A percentile compares a stretch with the other conserved stretches of the same genome.
Evolutionary conservation across 192 early-diverging fungal species (phyloP).

Genomic region (Coemansia sp.): DNA sequence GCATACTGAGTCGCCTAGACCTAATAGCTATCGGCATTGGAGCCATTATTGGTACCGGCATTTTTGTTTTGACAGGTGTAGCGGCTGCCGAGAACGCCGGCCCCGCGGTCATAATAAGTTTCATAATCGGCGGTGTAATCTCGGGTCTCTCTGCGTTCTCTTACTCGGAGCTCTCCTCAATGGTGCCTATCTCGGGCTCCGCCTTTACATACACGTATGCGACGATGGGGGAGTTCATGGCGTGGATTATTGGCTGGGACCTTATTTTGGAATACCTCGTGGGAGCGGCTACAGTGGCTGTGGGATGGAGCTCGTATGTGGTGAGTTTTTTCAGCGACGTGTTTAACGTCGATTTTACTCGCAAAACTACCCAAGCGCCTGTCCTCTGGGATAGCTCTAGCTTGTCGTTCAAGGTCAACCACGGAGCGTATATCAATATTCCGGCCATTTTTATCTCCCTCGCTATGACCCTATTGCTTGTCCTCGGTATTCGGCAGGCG

Average conservation of each 20-base stretch:
- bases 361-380: constrained; percentile 68
- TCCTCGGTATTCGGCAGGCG: constrained; percentile 73
- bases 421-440: constrained; percentile 67
- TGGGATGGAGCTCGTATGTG: constrained; percentile 84
- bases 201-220: constrained; percentile 88
- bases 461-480: constrained; percentile 65
- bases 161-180: constrained; percentile 85
- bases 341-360: constrained; percentile 56
- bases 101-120: constrained; percentile 80
- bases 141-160: constrained; percentile 76
- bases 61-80: constrained; percentile 73
- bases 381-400: constrained; percentile 64
- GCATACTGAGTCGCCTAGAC: constrained; percentile 61
- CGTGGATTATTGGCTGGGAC: constrained; percentile 93
- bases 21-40: constrained; percentile 70
- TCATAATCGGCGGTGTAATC: constrained; percentile 75
- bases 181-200: constrained; percentile 85
- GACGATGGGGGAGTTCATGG: constrained; percentile 83
- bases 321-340: constrained; percentile 67
- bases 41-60: constrained; percentile 80
- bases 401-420: constrained; percentile 35
- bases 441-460: constrained; percentile 73
- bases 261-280: constrained; percentile 87
- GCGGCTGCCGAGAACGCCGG: constrained; percentile 80
- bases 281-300: constrained; percentile 78